Conservation (phyloP, 257 asterid genomes). For the Penstemon eatonii region DNA sequence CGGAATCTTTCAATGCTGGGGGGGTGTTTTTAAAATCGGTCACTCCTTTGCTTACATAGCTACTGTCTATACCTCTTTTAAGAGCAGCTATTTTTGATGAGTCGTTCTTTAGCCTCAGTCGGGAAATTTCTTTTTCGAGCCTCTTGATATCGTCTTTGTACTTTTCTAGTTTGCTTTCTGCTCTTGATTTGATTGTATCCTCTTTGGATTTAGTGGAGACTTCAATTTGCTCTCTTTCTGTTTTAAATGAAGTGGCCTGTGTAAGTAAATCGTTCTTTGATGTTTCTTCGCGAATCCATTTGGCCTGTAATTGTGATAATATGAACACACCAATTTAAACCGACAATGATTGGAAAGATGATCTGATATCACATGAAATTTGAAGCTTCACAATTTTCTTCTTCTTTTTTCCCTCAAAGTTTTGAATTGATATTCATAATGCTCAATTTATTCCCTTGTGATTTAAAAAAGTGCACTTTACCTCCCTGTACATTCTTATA, state of each 20-base stretch:
- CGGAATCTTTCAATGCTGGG: slow-evolving; percentile 32
- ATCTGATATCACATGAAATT: background rate
- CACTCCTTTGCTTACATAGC: slow-evolving; percentile 57
- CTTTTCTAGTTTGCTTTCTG: slow-evolving; percentile 68
- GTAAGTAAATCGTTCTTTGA: slow-evolving; percentile 57
- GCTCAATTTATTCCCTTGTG: no score
- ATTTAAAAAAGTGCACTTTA: no score
- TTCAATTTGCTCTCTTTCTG: slow-evolving; percentile 75
- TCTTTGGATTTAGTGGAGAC: slow-evolving; percentile 69
- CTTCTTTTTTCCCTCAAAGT: background rate
- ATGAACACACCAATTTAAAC: slow-evolving; percentile 24
- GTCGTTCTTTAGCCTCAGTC: slow-evolving; percentile 69
- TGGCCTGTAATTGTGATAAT: slow-evolving; percentile 55
- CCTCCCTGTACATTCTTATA: no score
- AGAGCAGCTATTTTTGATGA: slow-evolving; percentile 86
- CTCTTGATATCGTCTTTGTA: slow-evolving; percentile 64
- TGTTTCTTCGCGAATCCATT: slow-evolving; percentile 55
- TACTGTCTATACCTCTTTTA: slow-evolving; percentile 69
- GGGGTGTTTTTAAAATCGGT: slow-evolving; percentile 36
- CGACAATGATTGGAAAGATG: background rate
- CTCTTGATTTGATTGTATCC: slow-evolving; percentile 57
- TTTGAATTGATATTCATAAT: background rate
- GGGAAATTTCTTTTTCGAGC: slow-evolving; percentile 77
- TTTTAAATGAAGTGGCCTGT: slow-evolving; percentile 52
- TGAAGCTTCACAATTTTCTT: slow-evolving; percentile 7